Base-by-base conservation (phyloP, 441 rosid species). In the Croton setiger region DNA sequence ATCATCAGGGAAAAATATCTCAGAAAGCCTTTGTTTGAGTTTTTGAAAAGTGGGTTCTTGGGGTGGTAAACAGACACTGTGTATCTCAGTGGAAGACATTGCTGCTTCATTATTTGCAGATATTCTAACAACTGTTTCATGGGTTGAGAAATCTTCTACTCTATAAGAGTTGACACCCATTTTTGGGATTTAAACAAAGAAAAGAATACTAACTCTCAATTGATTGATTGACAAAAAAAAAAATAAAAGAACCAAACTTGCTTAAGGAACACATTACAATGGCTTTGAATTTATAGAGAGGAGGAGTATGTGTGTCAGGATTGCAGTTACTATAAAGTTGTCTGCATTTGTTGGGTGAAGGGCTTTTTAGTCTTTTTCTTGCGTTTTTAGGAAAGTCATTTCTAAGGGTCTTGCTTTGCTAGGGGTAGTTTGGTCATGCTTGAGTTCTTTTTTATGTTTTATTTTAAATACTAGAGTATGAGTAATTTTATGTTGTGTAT, bases 1-100 rank as follows among this genome's bases (percentile, higher is more conserved):
- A 79, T 95, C 99, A 41, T 95, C 99, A 10, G 99, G 98, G 82
- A 95, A 95, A 69, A 90, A 95, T 73, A 90, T 80, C 64, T 95
- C 99, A 1, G 70, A 75, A 17, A 87, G 67, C 47, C 87, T 81
- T 43, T 84, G 85, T 51, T 68, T 87, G 8, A 95, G 89, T 75
- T 90, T 92, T 69, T 89, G 86, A 66, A 83, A 70, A 57, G 92
- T 82, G 78, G 91, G 76, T 63, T 72, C 72, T 60, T 82, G 67
- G 3, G 95, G 95, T 9, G 99, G 95, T 69, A 86, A 52, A 76
- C 85, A 85, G 69, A 95, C 99, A 45, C 55, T 75, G 81, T 89
- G 98, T 62, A 84, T 76, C 72, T 79, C 87, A 80, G 81, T 71
- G 14, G 85, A 61, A 52, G 84, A 52, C 76, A 69, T 67, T 62